Evolutionary conservation across 108 stramenopile species (phyloP).

Genomic region (Fragilariopsis cylindrus): DNA sequence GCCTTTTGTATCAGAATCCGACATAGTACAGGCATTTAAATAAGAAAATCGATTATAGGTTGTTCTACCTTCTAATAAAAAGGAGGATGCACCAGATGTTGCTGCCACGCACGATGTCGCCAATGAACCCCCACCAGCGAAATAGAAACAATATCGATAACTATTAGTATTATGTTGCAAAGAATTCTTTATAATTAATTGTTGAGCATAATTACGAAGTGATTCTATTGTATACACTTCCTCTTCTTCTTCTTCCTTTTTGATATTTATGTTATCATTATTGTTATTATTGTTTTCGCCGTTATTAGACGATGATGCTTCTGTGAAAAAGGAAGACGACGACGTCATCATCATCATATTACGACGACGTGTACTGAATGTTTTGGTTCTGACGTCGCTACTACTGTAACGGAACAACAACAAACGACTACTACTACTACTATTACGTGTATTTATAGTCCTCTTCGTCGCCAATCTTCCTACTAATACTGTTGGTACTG

Average conservation of each 20-base stretch:
- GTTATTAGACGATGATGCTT: background rate
- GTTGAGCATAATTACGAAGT: background rate
- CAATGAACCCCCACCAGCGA: conserved; percentile 67
- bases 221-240: background rate
- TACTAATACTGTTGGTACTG: background rate
- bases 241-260: background rate
- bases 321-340: background rate
- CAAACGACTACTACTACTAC: too few relatives aligned
- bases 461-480: background rate
- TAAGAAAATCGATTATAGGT: conserved; percentile 72
- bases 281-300: background rate
- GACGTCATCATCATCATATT: background rate
- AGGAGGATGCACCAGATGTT: conserved; percentile 67
- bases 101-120: conserved; percentile 66
- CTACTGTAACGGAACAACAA: too few relatives aligned
- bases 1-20: background rate
- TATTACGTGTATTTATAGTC: too few relatives aligned
- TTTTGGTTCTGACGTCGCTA: background rate
- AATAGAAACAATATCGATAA: conserved; percentile 29
- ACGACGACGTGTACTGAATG: background rate
- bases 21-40: conserved; percentile 17
- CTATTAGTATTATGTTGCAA: background rate
- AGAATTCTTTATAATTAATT: background rate
- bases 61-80: conserved; percentile 63
- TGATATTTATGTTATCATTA: background rate